Evolutionary conservation across 2,329 filamentous ascomycete species (phyloP), one percentile per base, ranked within the genome.

Genomic region (Penicillium sp.): DNA sequence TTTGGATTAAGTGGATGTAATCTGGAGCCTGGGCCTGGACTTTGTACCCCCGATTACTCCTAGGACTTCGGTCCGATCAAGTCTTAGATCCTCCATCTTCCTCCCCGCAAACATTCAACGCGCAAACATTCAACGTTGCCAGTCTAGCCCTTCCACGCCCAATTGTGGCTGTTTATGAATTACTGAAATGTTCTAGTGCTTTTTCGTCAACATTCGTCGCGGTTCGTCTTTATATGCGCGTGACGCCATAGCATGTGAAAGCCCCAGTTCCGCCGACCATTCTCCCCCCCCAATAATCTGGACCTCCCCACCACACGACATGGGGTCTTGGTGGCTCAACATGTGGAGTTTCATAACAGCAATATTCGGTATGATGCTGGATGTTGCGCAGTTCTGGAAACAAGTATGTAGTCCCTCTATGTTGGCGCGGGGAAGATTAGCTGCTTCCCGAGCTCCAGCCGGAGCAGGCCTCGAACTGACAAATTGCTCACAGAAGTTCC

Each of bases 331-430:
- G 57, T 54, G 58, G 59, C 53, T 60, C 50, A 54, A 60, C 15
- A 45, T 73, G 49, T 69, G 64, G 58, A 57, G 57, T 8, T 47
- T 74, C 5, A 42, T 73, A 18, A 56, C 65, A 33, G 69, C 72
- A 12, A 69, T 87, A 55, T 82, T 81, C 75, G 79, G 78, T 59
- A 79, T 89, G 74, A 68, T 88, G 33, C 69, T 84, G 31, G 85
- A 89, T 59, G 84, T 89, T 47, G 72, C 80, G 56, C 73, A 77
- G 42, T 89, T 86, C 69, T 89, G 85, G 85, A 79, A 81, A 69
- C 77, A 79, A 69, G 86, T 88, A 48, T 56, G 55, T 51, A 14
- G 27, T 26, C n/a, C 11, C 14, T 23, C 15, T 31, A 12, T 11
- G 2, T 35, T 27, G 20, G 46, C 33, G 33, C 20, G 23, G 46